Conservation (phyloP, 176 grass and related monocot species). For the Raddia distichophylla region DNA sequence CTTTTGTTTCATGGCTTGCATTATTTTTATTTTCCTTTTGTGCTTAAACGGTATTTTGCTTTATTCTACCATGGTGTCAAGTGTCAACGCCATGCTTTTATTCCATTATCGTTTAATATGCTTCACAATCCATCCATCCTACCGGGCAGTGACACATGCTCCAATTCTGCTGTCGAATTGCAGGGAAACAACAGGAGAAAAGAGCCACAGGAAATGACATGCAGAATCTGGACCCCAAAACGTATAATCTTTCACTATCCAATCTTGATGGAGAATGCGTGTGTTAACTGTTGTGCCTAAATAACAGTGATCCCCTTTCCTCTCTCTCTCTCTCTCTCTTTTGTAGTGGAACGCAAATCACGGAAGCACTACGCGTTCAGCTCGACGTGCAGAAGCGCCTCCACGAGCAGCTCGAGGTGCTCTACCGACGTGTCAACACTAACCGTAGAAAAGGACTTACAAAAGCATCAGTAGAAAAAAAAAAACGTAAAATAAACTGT, state of each 20-base stretch:
- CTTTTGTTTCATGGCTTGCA: background rate
- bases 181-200: slow-evolving; percentile 65
- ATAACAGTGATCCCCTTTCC: background rate
- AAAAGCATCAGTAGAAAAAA: too few relatives aligned
- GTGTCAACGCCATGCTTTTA: slow-evolving; percentile 18
- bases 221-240: slow-evolving; percentile 55
- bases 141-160: slow-evolving; percentile 21
- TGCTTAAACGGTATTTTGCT: background rate
- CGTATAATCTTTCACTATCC: slow-evolving; percentile 34
- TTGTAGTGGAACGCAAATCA: slow-evolving; percentile 74
- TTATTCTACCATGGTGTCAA: slow-evolving; percentile 6
- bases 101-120: slow-evolving; percentile 15
- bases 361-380: slow-evolving; percentile 78
- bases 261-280: slow-evolving; percentile 28
- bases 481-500: too few relatives aligned
- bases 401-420: slow-evolving; percentile 93
- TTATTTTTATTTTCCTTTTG: background rate
- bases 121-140: slow-evolving; percentile 19
- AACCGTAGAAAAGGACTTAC: too few relatives aligned
- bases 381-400: slow-evolving; percentile 89
- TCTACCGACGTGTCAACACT: slow-evolving; percentile 19
- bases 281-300: background rate
- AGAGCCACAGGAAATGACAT: slow-evolving; percentile 41
- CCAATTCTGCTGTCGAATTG: slow-evolving; percentile 4
- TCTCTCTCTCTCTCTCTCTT: too few relatives aligned